Evolutionary conservation across 805 yeast species (phyloP), one percentile per base, ranked within the genome.

Genomic region (Yarrowia sp.): DNA sequence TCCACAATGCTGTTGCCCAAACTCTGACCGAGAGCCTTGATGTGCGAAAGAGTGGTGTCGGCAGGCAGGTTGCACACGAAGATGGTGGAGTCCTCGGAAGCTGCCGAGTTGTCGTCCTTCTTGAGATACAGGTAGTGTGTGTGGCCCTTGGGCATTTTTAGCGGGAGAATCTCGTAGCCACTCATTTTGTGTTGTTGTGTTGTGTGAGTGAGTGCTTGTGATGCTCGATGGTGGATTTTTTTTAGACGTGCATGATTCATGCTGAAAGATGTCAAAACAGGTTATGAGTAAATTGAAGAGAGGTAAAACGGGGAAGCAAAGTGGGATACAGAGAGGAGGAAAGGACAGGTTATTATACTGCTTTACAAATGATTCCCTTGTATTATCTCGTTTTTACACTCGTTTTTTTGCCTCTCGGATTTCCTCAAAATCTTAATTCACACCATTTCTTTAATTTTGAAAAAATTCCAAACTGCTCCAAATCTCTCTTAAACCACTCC

Each of bases 11-110:
- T 82, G 44, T 76, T 72, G 50, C 83, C 86, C 53, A 82, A 80
- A 6, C 77, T 74, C 65, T 76, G 77, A 70, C 91, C 84, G 45
- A 86, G 81, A 65, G 78, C 80, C 71, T 84, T 87, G 55, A 91
- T 72, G 39, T 78, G 77, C 47, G 80, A 79, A 14, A 83, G 71
- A 28, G 81, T 79, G 7, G 91, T 80, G 65, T 82, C 81, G 22
- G 87, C 76, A 1, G 98, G 97, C 44, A 91, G 76, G 72, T 92
- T 92, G 66, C 88, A 84, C 6, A 88, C 73, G 75, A 92, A 92
- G n/a, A 92, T 74, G 33, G 89, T 81, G 61, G 89, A 79, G 61
- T 82, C 81, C 22, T 58, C 64, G 5, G 50, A 43, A 10, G 64
- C 64, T 17, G 73, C 75, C 18, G 80, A 74, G 38, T 81, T 81